A percentile compares a stretch with the other conserved stretches of the same genome.
Conservation (phyloP, 495 filamentous ascomycete species). For the Aspergillus saccharolyticus region DNA sequence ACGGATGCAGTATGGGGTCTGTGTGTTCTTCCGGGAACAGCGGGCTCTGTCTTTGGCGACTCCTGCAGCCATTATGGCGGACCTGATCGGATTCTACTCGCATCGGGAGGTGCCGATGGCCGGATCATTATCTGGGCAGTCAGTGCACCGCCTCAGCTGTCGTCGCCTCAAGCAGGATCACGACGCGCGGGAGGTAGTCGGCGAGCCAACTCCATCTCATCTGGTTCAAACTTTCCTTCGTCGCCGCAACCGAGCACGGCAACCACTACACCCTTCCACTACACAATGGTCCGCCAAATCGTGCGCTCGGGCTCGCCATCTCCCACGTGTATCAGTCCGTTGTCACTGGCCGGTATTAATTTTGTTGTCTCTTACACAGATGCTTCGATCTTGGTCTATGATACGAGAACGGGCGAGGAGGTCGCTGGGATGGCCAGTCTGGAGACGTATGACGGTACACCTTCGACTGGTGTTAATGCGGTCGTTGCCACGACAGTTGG, state of each 20-base stretch:
- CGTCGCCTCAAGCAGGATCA: slow-evolving; percentile 70
- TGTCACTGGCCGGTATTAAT: slow-evolving; percentile 78
- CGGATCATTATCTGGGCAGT: slow-evolving; percentile 91
- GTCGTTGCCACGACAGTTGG: slow-evolving; percentile 84
- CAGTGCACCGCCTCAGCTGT: slow-evolving; percentile 80
- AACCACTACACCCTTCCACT: slow-evolving; percentile 58
- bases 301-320: slow-evolving; percentile 64
- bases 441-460: slow-evolving; percentile 87
- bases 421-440: slow-evolving; percentile 84
- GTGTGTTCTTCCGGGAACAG: slow-evolving; percentile 84
- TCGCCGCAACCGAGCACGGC: slow-evolving; percentile 86
- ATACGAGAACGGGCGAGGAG: slow-evolving; percentile 87
- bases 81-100: slow-evolving; percentile 80
- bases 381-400: slow-evolving; percentile 83
- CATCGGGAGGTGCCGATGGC: slow-evolving; percentile 87
- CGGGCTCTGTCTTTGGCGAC: slow-evolving; percentile 70
- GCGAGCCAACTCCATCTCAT: slow-evolving; percentile 83
- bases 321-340: slow-evolving; percentile 85
- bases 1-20: slow-evolving; percentile 95
- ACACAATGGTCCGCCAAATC: slow-evolving; percentile 79
- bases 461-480: slow-evolving; percentile 78
- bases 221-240: slow-evolving; percentile 81
- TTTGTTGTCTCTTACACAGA: slow-evolving; percentile 93
- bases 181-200: slow-evolving; percentile 68
- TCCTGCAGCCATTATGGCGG: slow-evolving; percentile 63